Evolutionary conservation across 495 filamentous ascomycete genomes (phyloP).

Genomic region (Trichocladium antarcticum): DNA sequence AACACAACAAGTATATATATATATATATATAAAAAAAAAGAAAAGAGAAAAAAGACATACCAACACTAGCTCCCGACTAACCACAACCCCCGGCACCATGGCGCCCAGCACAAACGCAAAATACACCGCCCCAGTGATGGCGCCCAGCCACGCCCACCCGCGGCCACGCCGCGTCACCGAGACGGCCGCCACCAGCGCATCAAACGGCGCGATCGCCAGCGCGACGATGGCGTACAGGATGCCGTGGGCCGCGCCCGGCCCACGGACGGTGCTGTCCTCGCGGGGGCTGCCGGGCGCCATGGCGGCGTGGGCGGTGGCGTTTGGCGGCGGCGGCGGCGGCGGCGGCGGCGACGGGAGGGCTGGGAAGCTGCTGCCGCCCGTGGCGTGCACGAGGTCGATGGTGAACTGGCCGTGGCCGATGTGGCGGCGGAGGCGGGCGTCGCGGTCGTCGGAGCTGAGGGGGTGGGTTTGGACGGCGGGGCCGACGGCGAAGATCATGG

Average conservation of each 20-base stretch:
- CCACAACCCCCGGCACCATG: constrained; percentile 39
- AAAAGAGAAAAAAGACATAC: constrained; percentile 21
- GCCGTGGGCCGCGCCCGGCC: constrained; percentile 40
- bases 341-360: background rate
- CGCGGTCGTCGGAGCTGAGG: constrained; percentile 28
- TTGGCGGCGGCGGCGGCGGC: background rate
- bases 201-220: constrained; percentile 44
- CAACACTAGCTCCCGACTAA: constrained; percentile 42
- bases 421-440: constrained; percentile 43
- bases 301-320: constrained; percentile 1
- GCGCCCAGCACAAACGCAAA: constrained; percentile 37
- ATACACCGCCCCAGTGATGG: constrained; percentile 35
- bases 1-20: too few species aligned
- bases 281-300: constrained; percentile 17
- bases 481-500: constrained; percentile 50
- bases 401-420: constrained; percentile 43
- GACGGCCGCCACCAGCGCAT: constrained; percentile 38
- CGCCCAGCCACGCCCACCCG: constrained; percentile 38
- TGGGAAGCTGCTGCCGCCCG: constrained; percentile 25
- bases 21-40: background rate
- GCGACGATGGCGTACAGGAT: constrained; percentile 42
- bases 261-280: constrained; percentile 4
- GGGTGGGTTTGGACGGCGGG: constrained; percentile 16
- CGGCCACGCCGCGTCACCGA: constrained; percentile 8
- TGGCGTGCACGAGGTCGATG: constrained; percentile 42